A percentile compares a stretch with the other conserved stretches of the same genome.
Conservation (phyloP, 1,139 yeast genomes). For the Blastobotrys arbuscula region DNA sequence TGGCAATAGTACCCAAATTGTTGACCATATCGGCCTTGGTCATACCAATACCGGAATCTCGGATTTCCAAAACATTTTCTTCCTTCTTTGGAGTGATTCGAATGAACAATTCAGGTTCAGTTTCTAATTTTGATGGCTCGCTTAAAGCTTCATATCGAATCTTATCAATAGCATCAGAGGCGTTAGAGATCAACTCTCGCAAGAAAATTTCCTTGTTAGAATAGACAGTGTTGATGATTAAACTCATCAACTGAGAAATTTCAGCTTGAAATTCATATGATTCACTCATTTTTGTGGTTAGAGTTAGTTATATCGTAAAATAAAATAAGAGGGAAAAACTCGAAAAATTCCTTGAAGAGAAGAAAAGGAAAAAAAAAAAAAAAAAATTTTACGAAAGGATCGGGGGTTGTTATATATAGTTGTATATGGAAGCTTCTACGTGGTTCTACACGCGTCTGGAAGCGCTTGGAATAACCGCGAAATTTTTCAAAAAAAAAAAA, state of each 20-base stretch:
- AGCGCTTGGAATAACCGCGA: background rate
- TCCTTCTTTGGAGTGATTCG: conserved; percentile 97
- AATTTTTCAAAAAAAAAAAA: background rate
- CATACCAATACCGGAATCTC: conserved; percentile 99
- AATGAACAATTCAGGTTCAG: conserved; percentile 95
- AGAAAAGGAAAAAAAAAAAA: conserved; percentile 2
- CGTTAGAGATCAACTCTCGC: conserved; percentile 98
- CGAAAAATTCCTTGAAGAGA: background rate
- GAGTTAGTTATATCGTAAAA: no score
- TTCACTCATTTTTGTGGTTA: conserved; percentile 23
- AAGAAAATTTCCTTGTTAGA: conserved; percentile 98
- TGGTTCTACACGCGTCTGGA: conserved; percentile 13
- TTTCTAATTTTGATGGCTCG: conserved; percentile 85
- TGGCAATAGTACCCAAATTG: conserved; percentile 99
- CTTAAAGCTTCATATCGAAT: conserved; percentile 94
- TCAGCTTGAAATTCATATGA: conserved; percentile 94
- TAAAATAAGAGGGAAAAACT: background rate
- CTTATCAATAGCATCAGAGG: conserved; percentile 94
- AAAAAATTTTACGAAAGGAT: background rate
- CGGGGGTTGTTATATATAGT: conserved; percentile 4
- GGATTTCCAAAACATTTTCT: conserved; percentile 87
- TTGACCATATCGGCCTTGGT: conserved; percentile 98
- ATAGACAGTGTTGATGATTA: conserved; percentile 99
- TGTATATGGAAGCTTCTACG: conserved; percentile 14
- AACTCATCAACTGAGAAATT: conserved; percentile 99